Evolutionary conservation across 176 grass and related monocot species (phyloP).

Genomic region (Rhynchospora breviuscula): DNA sequence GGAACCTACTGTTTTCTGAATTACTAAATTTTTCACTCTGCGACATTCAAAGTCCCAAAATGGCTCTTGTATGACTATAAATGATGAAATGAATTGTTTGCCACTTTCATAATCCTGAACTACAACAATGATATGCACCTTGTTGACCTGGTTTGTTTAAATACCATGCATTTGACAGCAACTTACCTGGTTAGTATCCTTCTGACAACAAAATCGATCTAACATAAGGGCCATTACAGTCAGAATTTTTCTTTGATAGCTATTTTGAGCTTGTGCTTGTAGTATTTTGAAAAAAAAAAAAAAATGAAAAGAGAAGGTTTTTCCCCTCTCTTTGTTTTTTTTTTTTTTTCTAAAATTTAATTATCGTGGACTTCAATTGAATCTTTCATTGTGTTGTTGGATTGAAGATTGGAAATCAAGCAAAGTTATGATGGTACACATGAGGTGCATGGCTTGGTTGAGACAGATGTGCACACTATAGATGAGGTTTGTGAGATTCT

Average conservation of each 20-base stretch:
- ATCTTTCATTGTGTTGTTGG: slow-evolving; percentile 21
- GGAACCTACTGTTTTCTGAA: slow-evolving; percentile 2
- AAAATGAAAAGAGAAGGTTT: neutral
- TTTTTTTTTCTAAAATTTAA: slow-evolving; percentile 2
- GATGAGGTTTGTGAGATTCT: slow-evolving; percentile 81
- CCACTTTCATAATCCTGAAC: neutral
- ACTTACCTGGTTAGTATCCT: neutral
- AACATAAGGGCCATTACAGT: neutral
- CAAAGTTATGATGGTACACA: slow-evolving; percentile 73
- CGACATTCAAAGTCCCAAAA: neutral
- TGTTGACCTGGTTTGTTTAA: neutral
- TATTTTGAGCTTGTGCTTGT: neutral
- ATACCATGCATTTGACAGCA: neutral
- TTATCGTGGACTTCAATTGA: neutral
- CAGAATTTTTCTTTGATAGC: no score
- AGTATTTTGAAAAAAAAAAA: neutral
- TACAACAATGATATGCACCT: neutral
- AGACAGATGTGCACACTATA: slow-evolving; percentile 49
- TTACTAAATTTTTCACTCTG: neutral
- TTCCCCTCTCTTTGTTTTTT: neutral
- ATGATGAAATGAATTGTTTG: neutral
- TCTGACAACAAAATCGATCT: neutral
- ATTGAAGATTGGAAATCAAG: slow-evolving; percentile 81
- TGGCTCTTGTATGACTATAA: neutral
- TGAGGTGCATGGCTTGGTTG: slow-evolving; percentile 73